Percentiles rank a stretch among this genome's conserved stretches.
Evolutionary conservation across 805 yeast genomes (phyloP).

Genomic region (Wickerhamomyces pijperi): DNA sequence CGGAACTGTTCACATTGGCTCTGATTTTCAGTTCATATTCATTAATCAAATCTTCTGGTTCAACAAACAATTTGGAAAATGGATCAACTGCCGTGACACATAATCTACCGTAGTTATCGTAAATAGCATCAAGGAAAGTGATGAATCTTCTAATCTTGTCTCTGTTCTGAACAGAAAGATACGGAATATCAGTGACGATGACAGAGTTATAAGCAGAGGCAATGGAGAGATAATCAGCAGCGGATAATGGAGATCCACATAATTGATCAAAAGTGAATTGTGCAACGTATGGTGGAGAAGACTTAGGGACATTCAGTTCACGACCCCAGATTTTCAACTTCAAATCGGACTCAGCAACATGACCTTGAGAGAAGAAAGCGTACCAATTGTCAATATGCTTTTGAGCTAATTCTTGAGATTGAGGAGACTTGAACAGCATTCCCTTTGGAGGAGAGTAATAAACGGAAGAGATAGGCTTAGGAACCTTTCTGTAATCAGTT

Average conservation of each 20-base stretch:
- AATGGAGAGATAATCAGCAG: slow-evolving; percentile 85
- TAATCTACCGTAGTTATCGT: slow-evolving; percentile 78
- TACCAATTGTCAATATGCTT: slow-evolving; percentile 74
- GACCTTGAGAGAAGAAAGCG: slow-evolving; percentile 58
- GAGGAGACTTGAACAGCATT: slow-evolving; percentile 37
- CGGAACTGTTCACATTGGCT: slow-evolving; percentile 7
- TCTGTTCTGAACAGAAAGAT: slow-evolving; percentile 61
- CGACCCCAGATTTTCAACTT: slow-evolving; percentile 79
- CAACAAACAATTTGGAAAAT: slow-evolving; percentile 77
- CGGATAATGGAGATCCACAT: slow-evolving; percentile 81
- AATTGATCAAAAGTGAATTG: slow-evolving; percentile 79
- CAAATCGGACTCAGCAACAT: slow-evolving; percentile 26
- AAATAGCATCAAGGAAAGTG: slow-evolving; percentile 90
- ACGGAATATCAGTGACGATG: slow-evolving; percentile 90
- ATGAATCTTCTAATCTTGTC: slow-evolving; percentile 87
- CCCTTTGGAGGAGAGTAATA: slow-evolving; percentile 67
- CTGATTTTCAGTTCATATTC: slow-evolving; percentile 20
- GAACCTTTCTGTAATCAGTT: slow-evolving; percentile 85
- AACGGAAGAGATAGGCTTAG: slow-evolving; percentile 71
- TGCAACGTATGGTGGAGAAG: slow-evolving; percentile 74
- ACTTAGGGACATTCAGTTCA: slow-evolving; percentile 58
- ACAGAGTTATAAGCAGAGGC: slow-evolving; percentile 69
- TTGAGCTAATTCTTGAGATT: slow-evolving; percentile 37
- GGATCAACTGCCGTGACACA: slow-evolving; percentile 87
- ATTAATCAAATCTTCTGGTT: slow-evolving; percentile 45